phyloP scores from a whole-genome alignment of 306 rosid species.

The Myrica gale region DNA sequence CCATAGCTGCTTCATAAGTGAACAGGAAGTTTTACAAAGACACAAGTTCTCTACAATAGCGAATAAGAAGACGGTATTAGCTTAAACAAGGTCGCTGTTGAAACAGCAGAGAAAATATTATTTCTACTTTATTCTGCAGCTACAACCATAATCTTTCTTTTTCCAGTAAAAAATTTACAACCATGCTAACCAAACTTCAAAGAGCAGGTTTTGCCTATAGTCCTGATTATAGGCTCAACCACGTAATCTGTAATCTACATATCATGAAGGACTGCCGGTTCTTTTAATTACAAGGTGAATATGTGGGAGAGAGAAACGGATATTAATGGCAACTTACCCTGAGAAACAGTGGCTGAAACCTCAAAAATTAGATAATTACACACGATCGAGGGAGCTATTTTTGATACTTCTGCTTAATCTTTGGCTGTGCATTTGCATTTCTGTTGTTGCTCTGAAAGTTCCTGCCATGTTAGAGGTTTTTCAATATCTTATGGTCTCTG shows the following conservation, averaged over 20 bases:
- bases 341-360: constrained; percentile 31
- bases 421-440: constrained; percentile 62
- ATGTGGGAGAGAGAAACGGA: constrained; percentile 1
- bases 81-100: not conserved
- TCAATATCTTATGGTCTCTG: constrained; percentile 1
- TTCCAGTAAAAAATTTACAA: not conserved
- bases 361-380: constrained; percentile 39
- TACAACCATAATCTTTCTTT: not conserved
- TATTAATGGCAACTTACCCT: constrained; percentile 15
- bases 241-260: constrained; percentile 25
- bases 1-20: not conserved
- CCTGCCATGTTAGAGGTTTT: constrained; percentile 54
- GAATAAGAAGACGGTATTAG: not conserved
- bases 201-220: not conserved
- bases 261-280: constrained; percentile 34
- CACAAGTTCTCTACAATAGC: not conserved
- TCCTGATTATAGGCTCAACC: constrained; percentile 21
- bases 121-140: not conserved
- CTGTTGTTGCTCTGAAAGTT: constrained; percentile 68
- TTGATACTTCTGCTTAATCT: constrained; percentile 36
- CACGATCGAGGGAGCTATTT: constrained; percentile 17
- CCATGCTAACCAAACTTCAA: not conserved
- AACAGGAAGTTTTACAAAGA: not conserved
- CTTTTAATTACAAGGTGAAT: constrained; percentile 32
- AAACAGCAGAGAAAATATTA: not conserved